phyloP scores from a whole-genome alignment of 768 basidiomycete genomes.

The Suillus spraguei region DNA sequence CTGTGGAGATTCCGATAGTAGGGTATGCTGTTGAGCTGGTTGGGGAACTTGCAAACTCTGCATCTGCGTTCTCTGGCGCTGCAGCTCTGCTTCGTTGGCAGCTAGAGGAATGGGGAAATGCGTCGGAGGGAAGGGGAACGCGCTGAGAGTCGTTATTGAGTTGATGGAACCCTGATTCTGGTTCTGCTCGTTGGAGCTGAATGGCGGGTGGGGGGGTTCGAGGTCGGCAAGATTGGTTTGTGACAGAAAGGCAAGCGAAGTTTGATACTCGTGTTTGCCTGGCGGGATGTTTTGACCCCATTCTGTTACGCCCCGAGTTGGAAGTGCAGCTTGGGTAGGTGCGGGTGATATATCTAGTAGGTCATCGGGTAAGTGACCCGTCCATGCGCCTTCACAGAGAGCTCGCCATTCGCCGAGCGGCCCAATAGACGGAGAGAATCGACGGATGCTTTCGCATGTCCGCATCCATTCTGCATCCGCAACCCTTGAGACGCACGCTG shows the following conservation, averaged over 20 bases:
- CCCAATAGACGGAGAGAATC: conserved; percentile 67
- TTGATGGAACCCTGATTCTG: conserved; percentile 35
- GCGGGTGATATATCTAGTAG: conserved; percentile 24
- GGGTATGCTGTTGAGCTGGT: conserved; percentile 9
- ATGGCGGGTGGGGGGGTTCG: conserved; percentile 30
- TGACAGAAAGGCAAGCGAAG: conserved; percentile 13
- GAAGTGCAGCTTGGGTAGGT: conserved; percentile 11
- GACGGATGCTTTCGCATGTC: conserved; percentile 70
- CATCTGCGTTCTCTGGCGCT: conserved; percentile 27
- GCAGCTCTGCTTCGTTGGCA: conserved; percentile 26
- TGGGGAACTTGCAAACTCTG: conserved; percentile 21
- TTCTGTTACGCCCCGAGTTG: conserved; percentile 24
- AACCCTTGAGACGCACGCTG: conserved; percentile 66
- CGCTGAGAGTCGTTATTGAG: conserved; percentile 70
- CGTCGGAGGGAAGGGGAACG: conserved; percentile 72
- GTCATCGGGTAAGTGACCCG: conserved; percentile 40
- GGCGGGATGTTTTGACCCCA: conserved; percentile 32
- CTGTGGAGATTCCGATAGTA: conserved; percentile 26
- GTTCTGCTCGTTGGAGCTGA: conserved; percentile 19
- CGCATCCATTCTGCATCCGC: conserved; percentile 81
- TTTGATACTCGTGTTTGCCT: conserved; percentile 14
- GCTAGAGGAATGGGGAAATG: conserved; percentile 67
- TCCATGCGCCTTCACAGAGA: conserved; percentile 78
- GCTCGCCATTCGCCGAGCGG: conserved; percentile 72
- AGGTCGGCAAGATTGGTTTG: conserved; percentile 11